Evolutionary conservation across 2,329 filamentous ascomycete species (phyloP).

Genomic region (Cercospora nicotianae): DNA sequence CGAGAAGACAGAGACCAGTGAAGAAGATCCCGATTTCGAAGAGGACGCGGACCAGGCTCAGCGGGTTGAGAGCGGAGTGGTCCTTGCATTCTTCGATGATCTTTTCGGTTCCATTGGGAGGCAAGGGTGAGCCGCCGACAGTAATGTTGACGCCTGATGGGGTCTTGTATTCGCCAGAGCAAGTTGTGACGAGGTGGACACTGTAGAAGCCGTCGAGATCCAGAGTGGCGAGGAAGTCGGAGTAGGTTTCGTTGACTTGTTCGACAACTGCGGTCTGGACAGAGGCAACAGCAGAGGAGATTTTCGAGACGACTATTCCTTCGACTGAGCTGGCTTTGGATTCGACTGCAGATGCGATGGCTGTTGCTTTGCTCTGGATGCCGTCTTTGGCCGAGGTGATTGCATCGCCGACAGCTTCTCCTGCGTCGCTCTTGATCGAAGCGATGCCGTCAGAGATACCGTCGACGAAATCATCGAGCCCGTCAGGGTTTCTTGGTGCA

Average conservation of each 20-base stretch:
- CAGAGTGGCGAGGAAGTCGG: conserved; percentile 47
- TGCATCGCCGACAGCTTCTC: conserved; percentile 21
- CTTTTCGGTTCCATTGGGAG: conserved; percentile 43
- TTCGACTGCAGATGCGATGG: conserved; percentile 26
- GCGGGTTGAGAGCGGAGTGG: conserved; percentile 53
- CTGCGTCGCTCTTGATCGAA: conserved; percentile 23
- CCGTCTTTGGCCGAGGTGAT: conserved; percentile 29
- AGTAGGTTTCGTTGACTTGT: conserved; percentile 41
- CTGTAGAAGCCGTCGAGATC: conserved; percentile 62
- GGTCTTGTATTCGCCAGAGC: conserved; percentile 50
- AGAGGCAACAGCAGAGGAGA: conserved; percentile 31
- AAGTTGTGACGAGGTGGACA: conserved; percentile 61
- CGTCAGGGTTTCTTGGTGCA: conserved; percentile 20
- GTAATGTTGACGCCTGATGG: conserved; percentile 46
- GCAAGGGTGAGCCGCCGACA: conserved; percentile 30
- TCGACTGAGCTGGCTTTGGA: conserved; percentile 22
- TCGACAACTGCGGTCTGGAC: conserved; percentile 46
- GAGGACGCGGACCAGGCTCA: conserved; percentile 58
- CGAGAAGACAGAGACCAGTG: conserved; percentile 52
- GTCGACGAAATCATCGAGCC: conserved; percentile 34
- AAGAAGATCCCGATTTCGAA: conserved; percentile 59
- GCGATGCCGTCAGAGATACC: conserved; percentile 21
- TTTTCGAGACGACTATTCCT: conserved; percentile 25
- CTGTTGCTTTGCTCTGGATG: conserved; percentile 28
- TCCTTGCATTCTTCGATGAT: conserved; percentile 58